Base-by-base conservation (phyloP, 345 rosid genomes). In the Gossypium mustelinum region DNA sequence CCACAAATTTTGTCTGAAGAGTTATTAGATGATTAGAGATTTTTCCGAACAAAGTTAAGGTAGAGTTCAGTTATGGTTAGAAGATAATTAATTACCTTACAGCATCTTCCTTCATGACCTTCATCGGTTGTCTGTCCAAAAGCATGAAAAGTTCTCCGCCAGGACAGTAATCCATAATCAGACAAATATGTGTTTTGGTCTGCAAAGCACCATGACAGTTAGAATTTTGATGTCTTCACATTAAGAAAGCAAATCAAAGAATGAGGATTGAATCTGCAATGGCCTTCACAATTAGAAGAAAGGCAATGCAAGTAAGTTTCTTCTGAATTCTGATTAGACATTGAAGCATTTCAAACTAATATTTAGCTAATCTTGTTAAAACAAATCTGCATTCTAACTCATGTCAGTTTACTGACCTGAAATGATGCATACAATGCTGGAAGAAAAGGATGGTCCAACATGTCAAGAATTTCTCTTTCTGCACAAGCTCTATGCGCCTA, bases 401-500 rank as follows among this genome's bases (percentile, higher is more conserved):
- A 68, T 60, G 48, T 51, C 11, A 69, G 69, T 25, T 59, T 51
- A 54, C 73, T 29, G 20, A 94, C 97, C 98, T 89, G 98, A 85
- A 92, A 94, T 63, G 98, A 94, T 85, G 98, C 98, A 77, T 94
- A 94, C 41, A 94, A 78, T 64, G 98, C 98, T 52, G 98, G 98
- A 82, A 94, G 95, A 74, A 94, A 94, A 79, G 97, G 97, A 76
- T 94, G 98, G 85, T 94, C 98, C 85, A 94, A 87, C 88, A 89
- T 82, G 77, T 94, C 95, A 0, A 94, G 97, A 75, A 94, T 92
- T 72, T 92, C 95, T 71, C 98, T 84, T 83, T 94, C 98, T 71
- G 98, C 94, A 76, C 98, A 89, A 63, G 97, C 98, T 84, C 98
- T 92, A 75, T 94, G 98, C 7, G 92, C 98, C 98, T 94, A 82